phyloP scores from a whole-genome alignment of 768 basidiomycete genomes.

The Lactifluus echinatus region DNA sequence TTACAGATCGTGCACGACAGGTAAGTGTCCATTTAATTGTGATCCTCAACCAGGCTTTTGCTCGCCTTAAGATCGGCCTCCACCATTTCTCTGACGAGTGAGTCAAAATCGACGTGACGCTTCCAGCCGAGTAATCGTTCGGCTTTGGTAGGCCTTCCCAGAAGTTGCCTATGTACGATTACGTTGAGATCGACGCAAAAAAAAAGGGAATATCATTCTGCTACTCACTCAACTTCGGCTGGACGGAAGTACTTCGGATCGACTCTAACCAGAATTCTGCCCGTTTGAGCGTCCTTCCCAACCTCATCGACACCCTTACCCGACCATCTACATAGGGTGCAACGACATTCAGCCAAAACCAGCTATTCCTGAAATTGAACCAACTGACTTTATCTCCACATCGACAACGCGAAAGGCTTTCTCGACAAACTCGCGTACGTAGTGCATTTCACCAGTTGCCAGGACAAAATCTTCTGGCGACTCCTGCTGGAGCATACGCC shows the following conservation, averaged over 20 bases:
- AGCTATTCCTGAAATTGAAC: too few species aligned
- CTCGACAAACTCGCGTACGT: constrained; percentile 87
- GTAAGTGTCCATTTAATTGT: constrained; percentile 42
- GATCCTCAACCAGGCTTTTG: constrained; percentile 70
- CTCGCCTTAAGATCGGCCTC: constrained; percentile 68
- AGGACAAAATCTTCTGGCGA: constrained; percentile 84
- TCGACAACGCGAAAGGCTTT: constrained; percentile 70
- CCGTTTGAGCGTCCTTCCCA: constrained; percentile 61
- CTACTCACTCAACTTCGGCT: constrained; percentile 83
- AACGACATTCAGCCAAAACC: constrained; percentile 10
- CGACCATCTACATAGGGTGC: constrained; percentile 51
- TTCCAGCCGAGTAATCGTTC: constrained; percentile 87
- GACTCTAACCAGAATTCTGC: constrained; percentile 69
- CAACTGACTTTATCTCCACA: constrained; percentile 52
- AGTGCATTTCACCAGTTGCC: constrained; percentile 93
- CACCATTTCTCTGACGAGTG: constrained; percentile 90
- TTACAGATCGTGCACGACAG: neutral
- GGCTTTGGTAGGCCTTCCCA: constrained; percentile 86
- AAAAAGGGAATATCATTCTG: constrained; percentile 21
- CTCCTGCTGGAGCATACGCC: constrained; percentile 90
- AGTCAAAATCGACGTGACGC: constrained; percentile 73
- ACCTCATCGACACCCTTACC: constrained; percentile 70
- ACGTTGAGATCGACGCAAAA: neutral
- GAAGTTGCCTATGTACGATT: constrained; percentile 48
- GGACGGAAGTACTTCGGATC: constrained; percentile 91